These are phyloP conservation scores for Aurantiochytrium sp. DNA, from an alignment of 108 stramenopile genomes.

Conservation along the genomic window DNA sequence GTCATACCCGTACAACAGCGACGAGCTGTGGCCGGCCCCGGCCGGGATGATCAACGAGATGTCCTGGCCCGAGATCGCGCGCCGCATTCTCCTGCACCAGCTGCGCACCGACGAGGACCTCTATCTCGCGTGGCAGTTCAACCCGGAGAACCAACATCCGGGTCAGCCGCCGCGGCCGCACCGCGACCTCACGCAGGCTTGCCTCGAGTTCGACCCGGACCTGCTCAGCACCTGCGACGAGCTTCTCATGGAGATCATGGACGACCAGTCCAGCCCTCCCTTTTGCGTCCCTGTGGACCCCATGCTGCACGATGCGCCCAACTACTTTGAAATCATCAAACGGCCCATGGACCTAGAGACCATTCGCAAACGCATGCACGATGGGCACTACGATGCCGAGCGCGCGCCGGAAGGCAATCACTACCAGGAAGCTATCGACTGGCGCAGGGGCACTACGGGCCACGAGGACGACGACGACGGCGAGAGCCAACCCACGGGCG, in stretches of 20 bases:
- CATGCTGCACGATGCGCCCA: neutral
- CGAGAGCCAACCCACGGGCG: neutral
- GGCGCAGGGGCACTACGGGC: neutral
- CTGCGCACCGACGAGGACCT: neutral
- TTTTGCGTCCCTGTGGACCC: slow-evolving; percentile 14
- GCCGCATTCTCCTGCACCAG: neutral
- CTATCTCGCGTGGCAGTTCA: neutral
- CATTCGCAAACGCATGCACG: neutral
- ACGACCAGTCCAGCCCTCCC: neutral
- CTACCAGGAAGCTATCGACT: neutral
- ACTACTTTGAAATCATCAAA: slow-evolving; percentile 29
- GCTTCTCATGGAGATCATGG: neutral
- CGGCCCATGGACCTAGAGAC: slow-evolving; percentile 18
- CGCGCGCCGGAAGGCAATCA: neutral
- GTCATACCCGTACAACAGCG: slow-evolving; percentile 1
- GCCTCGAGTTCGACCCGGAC: neutral
- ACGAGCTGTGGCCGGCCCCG: slow-evolving; percentile 16
- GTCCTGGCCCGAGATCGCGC: slow-evolving; percentile 19
- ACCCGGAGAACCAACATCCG: neutral
- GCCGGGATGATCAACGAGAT: neutral
- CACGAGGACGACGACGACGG: neutral
- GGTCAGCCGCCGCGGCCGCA: neutral
- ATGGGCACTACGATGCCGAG: slow-evolving; percentile 18
- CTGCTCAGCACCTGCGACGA: slow-evolving; percentile 25
- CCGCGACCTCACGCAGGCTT: neutral